Evolutionary conservation across 805 yeast genomes (phyloP).

Genomic region (Sugiyamaella qingdaonensis): DNA sequence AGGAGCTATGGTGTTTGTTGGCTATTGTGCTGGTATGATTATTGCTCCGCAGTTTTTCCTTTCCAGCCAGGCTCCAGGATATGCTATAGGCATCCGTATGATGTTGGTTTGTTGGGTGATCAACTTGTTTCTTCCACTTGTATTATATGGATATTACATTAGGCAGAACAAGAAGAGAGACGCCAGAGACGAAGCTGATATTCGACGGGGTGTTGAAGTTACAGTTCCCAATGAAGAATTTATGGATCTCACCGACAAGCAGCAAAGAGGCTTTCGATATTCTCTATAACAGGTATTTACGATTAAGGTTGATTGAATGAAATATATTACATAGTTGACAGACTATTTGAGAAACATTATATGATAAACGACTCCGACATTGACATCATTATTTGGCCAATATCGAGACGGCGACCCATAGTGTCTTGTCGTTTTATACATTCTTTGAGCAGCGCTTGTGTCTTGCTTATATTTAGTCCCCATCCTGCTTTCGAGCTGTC

Average conservation of each 20-base stretch:
- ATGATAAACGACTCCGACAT: neutral
- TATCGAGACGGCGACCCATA: neutral
- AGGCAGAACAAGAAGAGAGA: constrained; percentile 4
- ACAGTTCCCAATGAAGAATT: neutral
- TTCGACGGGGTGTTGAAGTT: neutral
- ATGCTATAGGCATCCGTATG: constrained; percentile 4
- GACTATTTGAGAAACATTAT: neutral
- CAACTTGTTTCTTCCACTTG: neutral
- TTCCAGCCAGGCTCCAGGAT: constrained; percentile 31
- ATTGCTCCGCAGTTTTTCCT: constrained; percentile 67
- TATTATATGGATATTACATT: neutral
- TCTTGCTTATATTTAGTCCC: neutral
- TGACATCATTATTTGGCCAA: neutral
- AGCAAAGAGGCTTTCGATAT: neutral
- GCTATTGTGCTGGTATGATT: constrained; percentile 57
- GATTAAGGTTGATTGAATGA: too few species aligned
- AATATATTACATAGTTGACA: too few species aligned
- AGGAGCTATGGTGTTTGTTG: constrained; percentile 53
- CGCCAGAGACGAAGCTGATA: neutral
- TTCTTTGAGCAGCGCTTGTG: neutral
- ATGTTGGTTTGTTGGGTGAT: constrained; percentile 4
- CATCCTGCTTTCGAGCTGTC: neutral
- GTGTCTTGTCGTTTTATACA: neutral
- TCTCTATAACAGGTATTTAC: neutral
- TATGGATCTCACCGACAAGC: neutral